Evolutionary conservation across 257 asterid species (phyloP).

Genomic region (Solanum boliviense): DNA sequence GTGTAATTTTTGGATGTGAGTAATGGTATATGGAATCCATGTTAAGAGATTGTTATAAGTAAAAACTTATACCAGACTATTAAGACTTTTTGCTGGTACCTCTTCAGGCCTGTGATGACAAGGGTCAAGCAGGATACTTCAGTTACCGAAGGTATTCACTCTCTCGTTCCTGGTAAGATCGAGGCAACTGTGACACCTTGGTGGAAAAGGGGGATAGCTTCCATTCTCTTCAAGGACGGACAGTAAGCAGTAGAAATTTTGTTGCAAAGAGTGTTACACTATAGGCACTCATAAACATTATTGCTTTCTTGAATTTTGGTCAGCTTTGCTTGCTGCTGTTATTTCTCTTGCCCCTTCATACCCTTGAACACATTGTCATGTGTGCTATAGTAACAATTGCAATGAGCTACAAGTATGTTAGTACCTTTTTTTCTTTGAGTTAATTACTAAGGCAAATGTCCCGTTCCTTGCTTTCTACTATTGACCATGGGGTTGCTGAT

Average conservation of each 20-base stretch:
- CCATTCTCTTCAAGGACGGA: constrained; percentile 39
- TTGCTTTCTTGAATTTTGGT: neutral
- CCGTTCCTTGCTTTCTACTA: neutral
- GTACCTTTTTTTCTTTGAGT: neutral
- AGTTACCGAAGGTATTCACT: constrained; percentile 6
- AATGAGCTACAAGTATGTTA: neutral
- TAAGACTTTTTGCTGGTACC: neutral
- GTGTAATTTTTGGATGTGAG: neutral
- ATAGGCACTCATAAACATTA: neutral
- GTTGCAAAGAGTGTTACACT: neutral
- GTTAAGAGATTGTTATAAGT: neutral
- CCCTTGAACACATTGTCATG: neutral
- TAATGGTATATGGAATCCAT: neutral
- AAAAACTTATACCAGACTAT: neutral
- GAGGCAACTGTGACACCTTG: constrained; percentile 56
- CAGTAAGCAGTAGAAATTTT: constrained; percentile 14
- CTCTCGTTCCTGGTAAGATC: constrained; percentile 44
- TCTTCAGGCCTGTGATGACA: constrained; percentile 32
- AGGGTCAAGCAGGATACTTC: constrained; percentile 31
- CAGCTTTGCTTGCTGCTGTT: neutral
- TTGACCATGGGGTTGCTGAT: neutral
- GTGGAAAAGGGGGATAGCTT: constrained; percentile 70
- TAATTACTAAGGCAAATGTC: neutral
- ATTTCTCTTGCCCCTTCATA: neutral
- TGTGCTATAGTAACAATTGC: neutral